These are phyloP conservation scores for Dysphania ambrosioides DNA, from an alignment of 148 eudicot genomes.

Conservation along the genomic window DNA sequence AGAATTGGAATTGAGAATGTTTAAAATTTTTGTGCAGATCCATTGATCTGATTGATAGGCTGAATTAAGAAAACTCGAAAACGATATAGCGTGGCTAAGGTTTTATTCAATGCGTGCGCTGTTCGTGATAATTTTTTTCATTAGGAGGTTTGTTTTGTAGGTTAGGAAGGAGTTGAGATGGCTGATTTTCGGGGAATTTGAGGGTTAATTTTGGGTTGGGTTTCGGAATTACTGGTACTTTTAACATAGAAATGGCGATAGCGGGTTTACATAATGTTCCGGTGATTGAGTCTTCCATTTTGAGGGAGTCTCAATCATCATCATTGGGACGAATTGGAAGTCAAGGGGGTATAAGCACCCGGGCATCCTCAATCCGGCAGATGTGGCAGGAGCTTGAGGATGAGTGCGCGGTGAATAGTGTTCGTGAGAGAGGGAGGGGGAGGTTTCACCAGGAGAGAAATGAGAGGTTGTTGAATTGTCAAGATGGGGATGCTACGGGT, in stretches of 20 bases:
- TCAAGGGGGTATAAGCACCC: slow-evolving; percentile 45
- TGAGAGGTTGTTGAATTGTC: slow-evolving; percentile 32
- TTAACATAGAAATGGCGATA: slow-evolving; percentile 58
- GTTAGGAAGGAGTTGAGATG: slow-evolving; percentile 23
- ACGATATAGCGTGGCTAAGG: slow-evolving; percentile 31
- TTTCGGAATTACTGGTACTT: slow-evolving; percentile 16
- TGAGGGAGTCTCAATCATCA: slow-evolving; percentile 53
- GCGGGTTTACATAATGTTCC: slow-evolving; percentile 66
- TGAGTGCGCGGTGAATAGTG: slow-evolving; percentile 47
- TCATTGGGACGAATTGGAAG: slow-evolving; percentile 37
- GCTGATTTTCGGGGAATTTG: slow-evolving; percentile 22
- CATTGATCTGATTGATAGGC: slow-evolving; percentile 26
- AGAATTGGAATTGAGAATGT: slow-evolving; percentile 20
- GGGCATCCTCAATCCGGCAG: slow-evolving; percentile 60
- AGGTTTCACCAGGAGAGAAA: slow-evolving; percentile 29
- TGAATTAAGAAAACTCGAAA: slow-evolving; percentile 16
- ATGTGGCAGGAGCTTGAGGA: slow-evolving; percentile 88
- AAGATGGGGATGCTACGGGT: slow-evolving; percentile 33
- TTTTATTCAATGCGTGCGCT: slow-evolving; percentile 27
- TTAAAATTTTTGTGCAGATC: slow-evolving; percentile 34
- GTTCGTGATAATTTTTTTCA: slow-evolving; percentile 17
- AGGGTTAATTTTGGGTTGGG: slow-evolving; percentile 1
- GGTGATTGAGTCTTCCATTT: slow-evolving; percentile 42
- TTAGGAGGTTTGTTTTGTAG: slow-evolving; percentile 15
- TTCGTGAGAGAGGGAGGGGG: slow-evolving; percentile 31